Evolutionary conservation across 371 early-diverging fungal genomes (phyloP).

Genomic region (Syncephalastrum monosporum): DNA sequence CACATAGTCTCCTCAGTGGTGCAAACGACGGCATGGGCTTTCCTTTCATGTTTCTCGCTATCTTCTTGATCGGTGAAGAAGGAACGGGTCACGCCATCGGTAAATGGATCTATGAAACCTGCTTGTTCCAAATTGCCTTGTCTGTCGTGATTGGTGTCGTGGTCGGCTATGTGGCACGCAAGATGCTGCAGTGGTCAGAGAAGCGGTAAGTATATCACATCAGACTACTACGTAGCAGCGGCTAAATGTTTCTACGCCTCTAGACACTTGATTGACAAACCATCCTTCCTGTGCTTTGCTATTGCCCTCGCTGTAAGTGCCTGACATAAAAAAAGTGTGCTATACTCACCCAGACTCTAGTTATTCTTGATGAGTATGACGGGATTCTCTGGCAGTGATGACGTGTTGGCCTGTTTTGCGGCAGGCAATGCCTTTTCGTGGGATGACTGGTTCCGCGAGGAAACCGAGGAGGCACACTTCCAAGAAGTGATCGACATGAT

Average conservation of each 20-base stretch:
- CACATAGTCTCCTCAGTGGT: conserved; percentile 44
- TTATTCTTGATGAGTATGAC: conserved; percentile 81
- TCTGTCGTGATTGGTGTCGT: conserved; percentile 77
- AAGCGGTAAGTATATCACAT: conserved; percentile 35
- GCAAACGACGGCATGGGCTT: conserved; percentile 88
- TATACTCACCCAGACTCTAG: conserved; percentile 16
- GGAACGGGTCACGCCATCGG: conserved; percentile 64
- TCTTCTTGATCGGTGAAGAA: conserved; percentile 67
- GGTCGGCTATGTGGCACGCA: conserved; percentile 76
- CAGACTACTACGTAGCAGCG: neutral
- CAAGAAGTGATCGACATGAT: conserved; percentile 93
- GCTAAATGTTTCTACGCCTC: neutral
- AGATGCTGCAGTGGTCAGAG: conserved; percentile 72
- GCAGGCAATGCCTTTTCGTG: conserved; percentile 91
- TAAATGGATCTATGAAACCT: conserved; percentile 75
- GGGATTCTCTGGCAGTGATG: conserved; percentile 82
- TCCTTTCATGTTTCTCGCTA: conserved; percentile 84
- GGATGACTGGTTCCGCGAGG: conserved; percentile 89
- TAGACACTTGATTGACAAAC: conserved; percentile 85
- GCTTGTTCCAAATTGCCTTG: conserved; percentile 77
- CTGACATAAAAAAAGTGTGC: neutral
- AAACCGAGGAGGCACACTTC: conserved; percentile 83
- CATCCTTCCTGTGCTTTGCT: conserved; percentile 85
- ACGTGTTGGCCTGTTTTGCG: conserved; percentile 88
- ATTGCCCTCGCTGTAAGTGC: conserved; percentile 81